Evolutionary conservation across 2,329 filamentous ascomycete genomes (phyloP), one percentile per base, ranked within the genome.

Genomic region (Microdochium nivale): DNA sequence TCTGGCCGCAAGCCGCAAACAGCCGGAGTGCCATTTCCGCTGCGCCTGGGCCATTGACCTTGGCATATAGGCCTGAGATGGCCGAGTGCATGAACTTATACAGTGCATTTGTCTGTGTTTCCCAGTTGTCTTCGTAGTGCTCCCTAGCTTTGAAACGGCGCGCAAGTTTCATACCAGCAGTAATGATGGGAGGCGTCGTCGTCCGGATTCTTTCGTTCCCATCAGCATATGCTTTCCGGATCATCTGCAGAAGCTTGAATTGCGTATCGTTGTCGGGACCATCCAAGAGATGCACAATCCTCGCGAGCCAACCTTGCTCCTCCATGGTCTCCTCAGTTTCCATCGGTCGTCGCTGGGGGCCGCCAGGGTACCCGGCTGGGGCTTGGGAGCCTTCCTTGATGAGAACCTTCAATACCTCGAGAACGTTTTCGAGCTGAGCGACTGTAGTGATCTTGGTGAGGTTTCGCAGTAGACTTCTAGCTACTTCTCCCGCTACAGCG

Each of bases 311-410:
- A 49, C 94, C 94, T 74, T 99, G 94, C 71, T 99, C 94, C 69
- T 99, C 92, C 62, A 97, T 84, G 0, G 92, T 97, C 72, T 99
- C 95, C 55, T 99, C 94, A 1, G 94, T 97, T 73, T 99, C 95
- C 47, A 79, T 67, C 0, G 74, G 81, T 55, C 90, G 84, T 56
- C 89, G 79, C 63, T 92, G 88, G 5, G 87, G 82, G 37, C 87
- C 83, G 3, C 89, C 88, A 0, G 91, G 86, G 61, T 96, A 96
- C 27, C 89, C 89, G 47, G 83, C 80, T n/a, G 88, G 83, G 51
- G 86, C 76, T 62, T 95, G 91, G 14, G 88, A 85, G 13, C 92
- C 91, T 70, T 99, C 94, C 60, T 90, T 94, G 66, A 99, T 94
- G 33, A 99, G 75, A 0, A 99, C 94, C 59, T 88, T 88, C 49